Evolutionary conservation across 305 asterid genomes (phyloP).

Genomic region (Ilex paraguariensis): DNA sequence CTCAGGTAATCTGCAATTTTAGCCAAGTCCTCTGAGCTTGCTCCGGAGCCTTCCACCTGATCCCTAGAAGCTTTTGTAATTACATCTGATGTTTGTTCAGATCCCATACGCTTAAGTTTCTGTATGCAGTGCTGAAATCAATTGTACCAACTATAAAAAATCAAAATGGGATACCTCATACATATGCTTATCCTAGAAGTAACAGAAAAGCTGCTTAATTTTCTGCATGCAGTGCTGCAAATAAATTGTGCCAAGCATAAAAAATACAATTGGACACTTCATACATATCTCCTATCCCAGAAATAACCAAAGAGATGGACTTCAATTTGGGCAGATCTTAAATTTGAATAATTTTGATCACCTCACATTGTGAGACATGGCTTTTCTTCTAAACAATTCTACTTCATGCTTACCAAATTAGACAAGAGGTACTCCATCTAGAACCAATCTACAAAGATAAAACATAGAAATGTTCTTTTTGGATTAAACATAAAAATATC

Average conservation of each 20-base stretch:
- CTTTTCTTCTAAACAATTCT: not conserved
- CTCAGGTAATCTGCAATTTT: slow-evolving; percentile 2
- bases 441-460: no score
- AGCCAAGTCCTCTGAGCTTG: not conserved
- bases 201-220: not conserved
- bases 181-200: not conserved
- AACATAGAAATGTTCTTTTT: no score
- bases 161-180: not conserved
- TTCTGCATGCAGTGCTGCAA: not conserved
- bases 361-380: not conserved
- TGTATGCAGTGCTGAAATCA: not conserved
- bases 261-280: not conserved
- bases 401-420: not conserved
- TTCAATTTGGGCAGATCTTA: not conserved
- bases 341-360: no score
- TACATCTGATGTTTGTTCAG: not conserved
- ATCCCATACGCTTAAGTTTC: not conserved
- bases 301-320: not conserved
- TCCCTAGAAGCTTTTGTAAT: not conserved
- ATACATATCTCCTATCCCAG: not conserved
- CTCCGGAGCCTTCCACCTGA: not conserved
- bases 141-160: not conserved
- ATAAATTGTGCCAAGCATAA: not conserved
- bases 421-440: not conserved
- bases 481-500: not conserved